These are phyloP conservation scores for Citropsis articulata DNA, from an alignment of 345 rosid species.

Conservation along the genomic window DNA sequence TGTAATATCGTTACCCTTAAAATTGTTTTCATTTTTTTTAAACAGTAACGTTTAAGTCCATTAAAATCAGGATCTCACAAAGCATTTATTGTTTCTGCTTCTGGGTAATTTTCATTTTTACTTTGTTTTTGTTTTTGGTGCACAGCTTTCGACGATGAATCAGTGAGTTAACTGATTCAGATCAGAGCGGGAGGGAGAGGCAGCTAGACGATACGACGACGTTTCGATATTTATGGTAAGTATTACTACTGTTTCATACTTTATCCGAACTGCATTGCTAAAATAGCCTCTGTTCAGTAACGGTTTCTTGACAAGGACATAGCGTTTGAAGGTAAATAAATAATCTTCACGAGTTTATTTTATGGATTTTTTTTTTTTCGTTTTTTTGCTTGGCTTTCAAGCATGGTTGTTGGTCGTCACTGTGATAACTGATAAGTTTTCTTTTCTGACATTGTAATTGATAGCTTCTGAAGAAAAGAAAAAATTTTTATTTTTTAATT, in stretches of 20 bases:
- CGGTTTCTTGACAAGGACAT: conserved; percentile 10
- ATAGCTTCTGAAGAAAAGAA: conserved; percentile 36
- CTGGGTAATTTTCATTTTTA: not conserved
- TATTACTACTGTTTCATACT: not conserved
- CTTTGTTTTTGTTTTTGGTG: not conserved
- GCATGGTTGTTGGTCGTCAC: conserved; percentile 54
- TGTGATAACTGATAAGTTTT: conserved; percentile 12
- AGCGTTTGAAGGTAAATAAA: conserved; percentile 6
- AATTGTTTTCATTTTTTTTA: not conserved
- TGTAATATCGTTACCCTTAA: not conserved
- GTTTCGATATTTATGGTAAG: not conserved
- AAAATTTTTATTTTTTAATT: conserved; percentile 17
- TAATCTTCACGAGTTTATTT: not conserved
- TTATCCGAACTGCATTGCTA: conserved; percentile 23
- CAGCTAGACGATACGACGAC: conserved; percentile 17
- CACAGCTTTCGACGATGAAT: conserved; percentile 22
- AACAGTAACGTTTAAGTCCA: conserved; percentile 22
- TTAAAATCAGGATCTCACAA: conserved; percentile 8
- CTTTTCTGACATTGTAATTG: conserved; percentile 34
- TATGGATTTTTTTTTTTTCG: too few relatives aligned
- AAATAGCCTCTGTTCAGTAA: not conserved
- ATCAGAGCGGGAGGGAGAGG: conserved; percentile 23
- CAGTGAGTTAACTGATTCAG: conserved; percentile 13
- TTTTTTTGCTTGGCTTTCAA: conserved; percentile 47
- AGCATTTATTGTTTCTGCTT: not conserved